A percentile compares a stretch with the other conserved stretches of the same genome.
Conservation (phyloP, 192 early-diverging fungal genomes). For the Lunasporangiospora selenospora region DNA sequence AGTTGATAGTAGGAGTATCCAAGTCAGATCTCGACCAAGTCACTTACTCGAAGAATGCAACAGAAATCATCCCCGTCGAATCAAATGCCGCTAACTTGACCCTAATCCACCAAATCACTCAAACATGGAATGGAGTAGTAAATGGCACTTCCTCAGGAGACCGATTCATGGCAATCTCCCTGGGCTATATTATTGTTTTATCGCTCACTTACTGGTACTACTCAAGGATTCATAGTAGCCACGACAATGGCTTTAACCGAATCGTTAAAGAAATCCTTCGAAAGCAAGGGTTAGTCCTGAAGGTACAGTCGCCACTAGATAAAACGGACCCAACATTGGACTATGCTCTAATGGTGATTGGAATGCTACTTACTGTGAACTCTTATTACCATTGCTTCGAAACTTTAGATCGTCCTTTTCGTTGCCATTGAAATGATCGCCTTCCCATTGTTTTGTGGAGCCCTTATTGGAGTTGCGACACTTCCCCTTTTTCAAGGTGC, state of each 20-base stretch:
- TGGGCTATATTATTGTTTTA: slow-evolving; percentile 67
- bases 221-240: slow-evolving; percentile 33
- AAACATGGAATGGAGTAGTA: slow-evolving; percentile 56
- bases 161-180: slow-evolving; percentile 57
- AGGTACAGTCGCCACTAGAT: no score
- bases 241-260: slow-evolving; percentile 54
- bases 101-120: slow-evolving; percentile 6
- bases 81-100: background rate
- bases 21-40: no score
- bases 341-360: background rate
- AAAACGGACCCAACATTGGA: background rate
- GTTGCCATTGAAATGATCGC: slow-evolving; percentile 84
- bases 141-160: slow-evolving; percentile 61
- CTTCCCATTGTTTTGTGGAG: slow-evolving; percentile 90
- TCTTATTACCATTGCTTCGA: background rate
- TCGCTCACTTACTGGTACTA: slow-evolving; percentile 60
- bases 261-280: slow-evolving; percentile 53
- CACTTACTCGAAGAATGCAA: no score
- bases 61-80: background rate
- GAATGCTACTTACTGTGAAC: slow-evolving; percentile 4
- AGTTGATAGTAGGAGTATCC: no score
- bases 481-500: slow-evolving; percentile 74
- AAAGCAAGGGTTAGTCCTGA: slow-evolving; percentile 64
- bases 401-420: slow-evolving; percentile 76
- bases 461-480: slow-evolving; percentile 81